These are phyloP conservation scores for Colletotrichum graminicola DNA, from an alignment of 2,329 filamentous ascomycete species.

Conservation along the genomic window DNA sequence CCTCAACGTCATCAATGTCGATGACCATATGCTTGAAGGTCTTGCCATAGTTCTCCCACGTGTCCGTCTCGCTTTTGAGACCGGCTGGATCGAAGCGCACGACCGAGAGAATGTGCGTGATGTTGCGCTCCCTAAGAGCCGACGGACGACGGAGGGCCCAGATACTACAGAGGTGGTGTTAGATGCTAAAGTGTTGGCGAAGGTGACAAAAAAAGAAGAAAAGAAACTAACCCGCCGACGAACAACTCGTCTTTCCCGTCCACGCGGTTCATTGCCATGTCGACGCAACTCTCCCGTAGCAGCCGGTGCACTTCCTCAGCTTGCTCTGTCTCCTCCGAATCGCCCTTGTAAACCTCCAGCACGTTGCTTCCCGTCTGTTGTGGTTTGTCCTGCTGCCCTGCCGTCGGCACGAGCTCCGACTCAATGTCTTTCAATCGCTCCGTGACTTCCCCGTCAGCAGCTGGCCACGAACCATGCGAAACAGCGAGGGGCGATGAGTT, in stretches of 20 bases:
- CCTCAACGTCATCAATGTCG: constrained; percentile 90
- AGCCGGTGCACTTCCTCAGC: constrained; percentile 13
- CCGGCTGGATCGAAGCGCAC: constrained; percentile 65
- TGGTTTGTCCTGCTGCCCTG: not conserved
- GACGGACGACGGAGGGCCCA: constrained; percentile 81
- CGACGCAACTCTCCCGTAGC: constrained; percentile 49
- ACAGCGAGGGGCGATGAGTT: not conserved
- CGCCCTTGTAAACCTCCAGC: not conserved
- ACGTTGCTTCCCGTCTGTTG: not conserved
- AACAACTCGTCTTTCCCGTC: constrained; percentile 58
- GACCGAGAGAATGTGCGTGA: constrained; percentile 93
- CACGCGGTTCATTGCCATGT: constrained; percentile 58
- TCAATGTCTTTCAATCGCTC: constrained; percentile 19
- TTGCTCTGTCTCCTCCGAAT: constrained; percentile 1
- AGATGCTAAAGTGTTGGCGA: not conserved
- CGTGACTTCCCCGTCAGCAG: constrained; percentile 8
- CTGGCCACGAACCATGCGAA: constrained; percentile 14
- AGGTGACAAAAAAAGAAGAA: not conserved
- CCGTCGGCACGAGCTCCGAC: not conserved
- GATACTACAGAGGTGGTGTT: constrained; percentile 66
- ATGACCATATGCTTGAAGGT: constrained; percentile 81
- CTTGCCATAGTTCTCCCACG: constrained; percentile 66
- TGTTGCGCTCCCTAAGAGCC: constrained; percentile 76
- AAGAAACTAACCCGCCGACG: constrained; percentile 53
- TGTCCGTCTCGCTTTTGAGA: constrained; percentile 62